These are phyloP conservation scores for Podila epigama DNA, from an alignment of 192 early-diverging fungal genomes.

Conservation along the genomic window DNA sequence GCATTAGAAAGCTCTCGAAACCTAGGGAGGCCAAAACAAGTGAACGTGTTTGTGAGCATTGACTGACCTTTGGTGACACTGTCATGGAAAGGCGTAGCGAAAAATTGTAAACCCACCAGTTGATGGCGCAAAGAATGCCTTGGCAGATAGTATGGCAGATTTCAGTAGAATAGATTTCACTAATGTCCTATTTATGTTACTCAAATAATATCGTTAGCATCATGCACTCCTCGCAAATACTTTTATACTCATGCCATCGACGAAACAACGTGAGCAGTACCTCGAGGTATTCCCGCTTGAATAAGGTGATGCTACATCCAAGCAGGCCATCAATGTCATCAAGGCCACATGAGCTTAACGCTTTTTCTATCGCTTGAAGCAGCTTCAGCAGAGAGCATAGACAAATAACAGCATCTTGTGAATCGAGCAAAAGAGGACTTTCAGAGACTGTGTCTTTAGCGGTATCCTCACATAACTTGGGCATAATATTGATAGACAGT, in stretches of 20 bases:
- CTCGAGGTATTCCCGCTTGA: constrained; percentile 46
- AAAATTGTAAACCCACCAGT: no score
- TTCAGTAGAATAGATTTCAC: constrained; percentile 39
- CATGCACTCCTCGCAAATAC: constrained; percentile 1
- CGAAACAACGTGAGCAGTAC: background rate
- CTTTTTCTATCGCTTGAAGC: constrained; percentile 75
- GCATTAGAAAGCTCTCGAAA: constrained; percentile 74
- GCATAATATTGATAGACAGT: constrained; percentile 46
- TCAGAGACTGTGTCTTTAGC: constrained; percentile 14
- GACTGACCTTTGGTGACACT: no score
- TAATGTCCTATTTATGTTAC: constrained; percentile 26
- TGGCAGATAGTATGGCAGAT: constrained; percentile 45
- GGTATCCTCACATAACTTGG: constrained; percentile 43
- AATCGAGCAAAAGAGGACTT: constrained; percentile 3
- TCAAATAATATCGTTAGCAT: constrained; percentile 7
- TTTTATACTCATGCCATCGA: background rate
- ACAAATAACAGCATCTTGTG: constrained; percentile 53
- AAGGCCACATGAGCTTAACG: constrained; percentile 56
- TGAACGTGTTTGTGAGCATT: constrained; percentile 1
- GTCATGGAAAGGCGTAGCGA: no score
- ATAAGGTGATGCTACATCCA: constrained; percentile 68
- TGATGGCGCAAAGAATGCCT: constrained; percentile 56
- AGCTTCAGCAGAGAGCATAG: constrained; percentile 75
- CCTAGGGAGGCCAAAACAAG: constrained; percentile 57
- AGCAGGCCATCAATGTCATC: constrained; percentile 74